These are phyloP conservation scores for Citrus mangshanensis DNA, from an alignment of 345 rosid species.

Conservation along the genomic window DNA sequence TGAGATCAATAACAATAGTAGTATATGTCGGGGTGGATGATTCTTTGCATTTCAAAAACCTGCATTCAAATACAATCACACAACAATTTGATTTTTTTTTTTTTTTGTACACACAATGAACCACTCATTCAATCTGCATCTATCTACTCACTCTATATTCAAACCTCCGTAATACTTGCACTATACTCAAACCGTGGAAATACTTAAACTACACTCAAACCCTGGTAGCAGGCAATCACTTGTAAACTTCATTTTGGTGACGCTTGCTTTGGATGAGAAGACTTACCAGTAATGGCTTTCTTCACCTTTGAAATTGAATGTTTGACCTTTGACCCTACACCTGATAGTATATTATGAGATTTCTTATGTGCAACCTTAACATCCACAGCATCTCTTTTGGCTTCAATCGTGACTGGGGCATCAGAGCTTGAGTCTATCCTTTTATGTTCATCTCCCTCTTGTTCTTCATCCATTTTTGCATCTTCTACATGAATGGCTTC, in stretches of 20 bases:
- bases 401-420: conserved; percentile 61
- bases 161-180: neutral
- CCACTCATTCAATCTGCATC: neutral
- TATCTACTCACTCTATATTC: conserved; percentile 4
- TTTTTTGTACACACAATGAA: neutral
- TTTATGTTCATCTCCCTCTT: conserved; percentile 37
- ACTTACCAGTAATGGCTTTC: conserved; percentile 82
- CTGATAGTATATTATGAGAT: conserved; percentile 72
- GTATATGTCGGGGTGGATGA: neutral
- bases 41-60: neutral
- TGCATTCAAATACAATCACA: neutral
- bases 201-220: too few relatives aligned
- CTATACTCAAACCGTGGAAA: neutral
- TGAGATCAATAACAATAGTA: too few relatives aligned
- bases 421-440: conserved; percentile 54
- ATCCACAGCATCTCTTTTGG: conserved; percentile 44
- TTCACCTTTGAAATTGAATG: conserved; percentile 87
- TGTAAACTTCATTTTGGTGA: conserved; percentile 36
- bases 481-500: conserved; percentile 28
- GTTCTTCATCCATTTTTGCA: conserved; percentile 42
- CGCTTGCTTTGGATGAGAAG: conserved; percentile 63
- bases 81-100: neutral
- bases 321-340: conserved; percentile 85
- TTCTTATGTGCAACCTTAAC: conserved; percentile 58
- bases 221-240: too few relatives aligned